Conservation (phyloP, 352 stramenopile species). For the Phytophthora boehmeriae region DNA sequence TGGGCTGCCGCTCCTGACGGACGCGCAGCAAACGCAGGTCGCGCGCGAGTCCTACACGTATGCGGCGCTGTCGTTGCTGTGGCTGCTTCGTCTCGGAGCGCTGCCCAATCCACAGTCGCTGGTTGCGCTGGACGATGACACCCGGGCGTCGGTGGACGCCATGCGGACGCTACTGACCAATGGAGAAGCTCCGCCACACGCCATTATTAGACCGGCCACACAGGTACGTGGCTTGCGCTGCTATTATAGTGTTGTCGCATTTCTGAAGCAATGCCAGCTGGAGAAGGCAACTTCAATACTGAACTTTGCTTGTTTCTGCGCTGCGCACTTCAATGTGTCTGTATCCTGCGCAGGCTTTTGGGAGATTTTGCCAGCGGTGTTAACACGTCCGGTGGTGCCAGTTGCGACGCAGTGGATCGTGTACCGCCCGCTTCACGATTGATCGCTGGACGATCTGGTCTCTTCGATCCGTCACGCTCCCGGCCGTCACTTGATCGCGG, state of each 20-base stretch:
- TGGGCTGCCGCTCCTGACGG: slow-evolving; percentile 19
- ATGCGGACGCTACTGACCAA: slow-evolving; percentile 12
- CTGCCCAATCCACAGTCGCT: slow-evolving; percentile 12
- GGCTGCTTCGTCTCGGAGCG: slow-evolving; percentile 49
- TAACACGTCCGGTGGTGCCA: slow-evolving; percentile 34
- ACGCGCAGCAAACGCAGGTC: slow-evolving; percentile 11
- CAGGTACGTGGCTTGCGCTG: slow-evolving; percentile 33
- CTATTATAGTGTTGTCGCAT: not conserved
- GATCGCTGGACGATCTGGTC: slow-evolving; percentile 43
- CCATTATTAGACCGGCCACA: slow-evolving; percentile 54
- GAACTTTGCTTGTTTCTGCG: not conserved
- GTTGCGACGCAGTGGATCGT: slow-evolving; percentile 59
- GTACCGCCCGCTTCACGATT: slow-evolving; percentile 59
- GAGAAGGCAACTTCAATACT: not conserved
- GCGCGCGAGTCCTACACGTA: slow-evolving; percentile 31
- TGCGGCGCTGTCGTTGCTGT: slow-evolving; percentile 49
- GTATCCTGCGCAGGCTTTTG: slow-evolving; percentile 41
- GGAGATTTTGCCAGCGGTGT: slow-evolving; percentile 53
- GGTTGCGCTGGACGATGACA: slow-evolving; percentile 20
- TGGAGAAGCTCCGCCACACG: slow-evolving; percentile 14
- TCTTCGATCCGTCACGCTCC: slow-evolving; percentile 36
- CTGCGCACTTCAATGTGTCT: not conserved
- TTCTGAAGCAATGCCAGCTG: not conserved
- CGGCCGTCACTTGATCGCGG: slow-evolving; percentile 44
- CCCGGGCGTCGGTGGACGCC: slow-evolving; percentile 11